Conservation (phyloP, 1,139 yeast genomes). For the Kluyveromyces sp. region DNA sequence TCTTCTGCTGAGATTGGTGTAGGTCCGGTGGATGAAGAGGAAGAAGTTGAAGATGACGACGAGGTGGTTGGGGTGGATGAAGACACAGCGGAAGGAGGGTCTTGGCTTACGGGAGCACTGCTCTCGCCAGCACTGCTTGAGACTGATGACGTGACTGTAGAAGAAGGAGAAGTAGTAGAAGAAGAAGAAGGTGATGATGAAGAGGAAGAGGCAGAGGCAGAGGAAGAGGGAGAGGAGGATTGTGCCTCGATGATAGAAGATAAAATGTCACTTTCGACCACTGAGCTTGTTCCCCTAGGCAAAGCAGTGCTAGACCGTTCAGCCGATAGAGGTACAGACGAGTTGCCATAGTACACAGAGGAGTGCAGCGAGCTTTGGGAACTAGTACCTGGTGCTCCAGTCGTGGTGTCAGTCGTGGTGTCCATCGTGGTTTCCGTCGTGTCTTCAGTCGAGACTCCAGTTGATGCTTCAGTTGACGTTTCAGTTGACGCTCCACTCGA, state of each 20-base stretch:
- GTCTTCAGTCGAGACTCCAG: too few species aligned
- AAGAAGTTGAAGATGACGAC: slow-evolving; percentile 8
- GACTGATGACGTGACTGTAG: slow-evolving; percentile 19
- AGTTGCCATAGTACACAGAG: neutral
- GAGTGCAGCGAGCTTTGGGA: slow-evolving; percentile 7
- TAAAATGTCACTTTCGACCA: slow-evolving; percentile 12
- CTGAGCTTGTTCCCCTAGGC: neutral
- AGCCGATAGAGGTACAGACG: slow-evolving; percentile 5
- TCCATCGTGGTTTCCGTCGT: too few species aligned
- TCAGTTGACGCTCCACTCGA: too few species aligned
- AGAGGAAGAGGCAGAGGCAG: slow-evolving; percentile 16
- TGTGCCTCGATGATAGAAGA: slow-evolving; percentile 14
- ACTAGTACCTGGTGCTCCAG: too few species aligned
- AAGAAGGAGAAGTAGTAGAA: slow-evolving; percentile 18
- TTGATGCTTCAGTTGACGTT: too few species aligned
- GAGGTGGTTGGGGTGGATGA: slow-evolving; percentile 9
- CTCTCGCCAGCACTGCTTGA: slow-evolving; percentile 18
- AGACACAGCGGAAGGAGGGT: slow-evolving; percentile 9
- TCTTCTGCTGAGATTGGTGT: slow-evolving; percentile 23
- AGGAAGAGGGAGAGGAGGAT: slow-evolving; percentile 14
- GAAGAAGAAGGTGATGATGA: slow-evolving; percentile 21
- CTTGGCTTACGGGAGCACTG: slow-evolving; percentile 4
- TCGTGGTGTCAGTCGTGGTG: too few species aligned
- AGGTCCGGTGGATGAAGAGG: slow-evolving; percentile 17
- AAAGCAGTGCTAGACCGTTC: neutral